Conservation (phyloP, 352 stramenopile genomes). For the Salisapilia sapeloensis region DNA sequence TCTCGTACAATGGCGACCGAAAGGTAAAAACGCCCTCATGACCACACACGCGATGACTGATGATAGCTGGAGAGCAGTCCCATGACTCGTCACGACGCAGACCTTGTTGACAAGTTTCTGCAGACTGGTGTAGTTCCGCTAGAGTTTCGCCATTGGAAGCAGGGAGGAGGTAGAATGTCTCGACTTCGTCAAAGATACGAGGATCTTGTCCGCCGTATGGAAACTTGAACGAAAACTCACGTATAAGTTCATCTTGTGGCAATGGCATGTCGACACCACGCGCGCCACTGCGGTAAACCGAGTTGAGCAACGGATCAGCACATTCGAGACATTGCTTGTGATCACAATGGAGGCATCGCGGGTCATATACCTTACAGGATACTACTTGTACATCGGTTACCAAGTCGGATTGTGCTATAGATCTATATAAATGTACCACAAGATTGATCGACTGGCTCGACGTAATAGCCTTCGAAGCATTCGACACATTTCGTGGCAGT, state of each 20-base stretch:
- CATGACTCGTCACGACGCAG: slow-evolving; percentile 32
- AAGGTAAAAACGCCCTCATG: slow-evolving; percentile 83
- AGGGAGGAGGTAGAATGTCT: slow-evolving; percentile 60
- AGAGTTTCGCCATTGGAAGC: too few relatives aligned
- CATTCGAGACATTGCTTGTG: slow-evolving; percentile 67
- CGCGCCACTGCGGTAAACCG: slow-evolving; percentile 77
- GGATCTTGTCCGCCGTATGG: slow-evolving; percentile 83
- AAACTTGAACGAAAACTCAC: slow-evolving; percentile 82
- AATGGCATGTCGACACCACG: slow-evolving; percentile 44
- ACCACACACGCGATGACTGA: slow-evolving; percentile 82
- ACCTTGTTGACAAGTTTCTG: slow-evolving; percentile 43
- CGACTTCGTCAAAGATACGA: slow-evolving; percentile 86
- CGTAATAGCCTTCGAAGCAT: slow-evolving; percentile 79
- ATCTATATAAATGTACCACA: slow-evolving; percentile 30
- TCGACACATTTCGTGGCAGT: slow-evolving; percentile 55
- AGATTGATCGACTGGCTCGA: slow-evolving; percentile 33
- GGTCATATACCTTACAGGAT: slow-evolving; percentile 78
- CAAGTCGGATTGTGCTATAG: not conserved
- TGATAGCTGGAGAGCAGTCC: slow-evolving; percentile 20
- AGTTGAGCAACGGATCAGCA: slow-evolving; percentile 82
- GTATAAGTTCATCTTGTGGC: slow-evolving; percentile 75
- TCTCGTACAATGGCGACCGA: slow-evolving; percentile 65
- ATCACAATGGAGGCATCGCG: slow-evolving; percentile 82
- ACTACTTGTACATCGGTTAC: slow-evolving; percentile 8
- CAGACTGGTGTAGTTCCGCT: slow-evolving; percentile 45